phyloP scores from a whole-genome alignment of 1,139 yeast species.

The Hansenula sp. region DNA sequence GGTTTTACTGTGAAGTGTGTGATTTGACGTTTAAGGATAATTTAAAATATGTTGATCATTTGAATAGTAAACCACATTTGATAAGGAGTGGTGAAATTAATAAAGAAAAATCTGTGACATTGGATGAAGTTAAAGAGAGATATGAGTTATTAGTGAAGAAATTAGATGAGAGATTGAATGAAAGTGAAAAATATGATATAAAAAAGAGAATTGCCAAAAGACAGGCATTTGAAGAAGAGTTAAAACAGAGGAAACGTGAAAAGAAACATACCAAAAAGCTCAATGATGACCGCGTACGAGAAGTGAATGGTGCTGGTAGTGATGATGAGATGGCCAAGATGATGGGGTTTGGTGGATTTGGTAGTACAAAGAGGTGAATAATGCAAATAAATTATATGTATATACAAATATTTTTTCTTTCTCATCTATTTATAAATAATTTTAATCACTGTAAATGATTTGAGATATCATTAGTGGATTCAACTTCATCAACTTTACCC shows the following conservation, averaged over 20 bases:
- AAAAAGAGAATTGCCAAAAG: conserved; percentile 41
- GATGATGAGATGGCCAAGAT: conserved; percentile 32
- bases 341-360: conserved; percentile 63
- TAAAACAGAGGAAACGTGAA: conserved; percentile 25
- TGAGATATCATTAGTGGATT: conserved; percentile 16
- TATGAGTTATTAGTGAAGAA: conserved; percentile 22
- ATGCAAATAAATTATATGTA: background rate
- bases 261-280: conserved; percentile 12
- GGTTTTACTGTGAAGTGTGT: conserved; percentile 81
- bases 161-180: conserved; percentile 12
- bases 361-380: conserved; percentile 27
- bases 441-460: background rate
- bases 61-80: conserved; percentile 65
- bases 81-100: conserved; percentile 31
- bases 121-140: conserved; percentile 29
- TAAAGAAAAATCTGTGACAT: conserved; percentile 29
- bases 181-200: conserved; percentile 33
- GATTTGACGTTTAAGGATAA: conserved; percentile 78
- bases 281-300: conserved; percentile 5
- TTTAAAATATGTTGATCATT: conserved; percentile 75
- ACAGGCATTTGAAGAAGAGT: conserved; percentile 36
- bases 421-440: background rate
- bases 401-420: background rate
- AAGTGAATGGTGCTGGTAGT: conserved; percentile 12
- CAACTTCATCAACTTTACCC: conserved; percentile 30